Base-by-base conservation (phyloP, 495 filamentous ascomycete genomes). In the Hypoxylon fuscum region DNA sequence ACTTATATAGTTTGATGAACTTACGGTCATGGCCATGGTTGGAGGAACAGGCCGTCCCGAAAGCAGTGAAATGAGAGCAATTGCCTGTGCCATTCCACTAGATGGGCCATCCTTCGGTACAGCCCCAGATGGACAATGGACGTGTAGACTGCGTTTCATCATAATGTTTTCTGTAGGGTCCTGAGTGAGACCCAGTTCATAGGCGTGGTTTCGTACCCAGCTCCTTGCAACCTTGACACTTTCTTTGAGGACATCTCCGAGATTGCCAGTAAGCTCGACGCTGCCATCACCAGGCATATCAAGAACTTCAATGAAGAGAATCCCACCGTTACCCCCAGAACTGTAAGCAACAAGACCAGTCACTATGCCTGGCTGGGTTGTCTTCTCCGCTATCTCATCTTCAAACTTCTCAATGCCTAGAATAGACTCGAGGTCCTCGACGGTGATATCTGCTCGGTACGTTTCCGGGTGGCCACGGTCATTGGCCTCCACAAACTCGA, bases 171-270 rank as follows among this genome's bases (percentile, higher is more conserved):
- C 91, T 61, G 86, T 86, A 23, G 88, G 88, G 56, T 90, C 85
- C 44, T 85, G 80, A 2, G 92, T 92, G 45, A 99, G 76, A 10
- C 93, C 93, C 14, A 99, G 84, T 68, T 94, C 91, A 68, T 87
- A 97, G 2, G 95, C 93, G 73, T 98, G 95, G 17, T 92, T 90
- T 75, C 97, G 96, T 29, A 99, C 95, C 95, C 95, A 98, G 9
- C 88, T 81, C 32, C 98, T 82, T 18, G 95, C 95, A 17, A 99
- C 95, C 72, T 98, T 94, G 35, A 97, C 96, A 60, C 88, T 92
- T 75, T 99, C 95, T 77, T 97, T 97, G 37, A 99, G 85, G 15
- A 98, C 95, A 71, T 96, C 93, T 55, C 95, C 96, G n/a, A 99
- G 86, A 70, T 96, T 99, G 43, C 95, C 95, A 12, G 95, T 99